phyloP scores from a whole-genome alignment of 805 yeast species.

The Wickerhamomyces chaumierensis region DNA sequence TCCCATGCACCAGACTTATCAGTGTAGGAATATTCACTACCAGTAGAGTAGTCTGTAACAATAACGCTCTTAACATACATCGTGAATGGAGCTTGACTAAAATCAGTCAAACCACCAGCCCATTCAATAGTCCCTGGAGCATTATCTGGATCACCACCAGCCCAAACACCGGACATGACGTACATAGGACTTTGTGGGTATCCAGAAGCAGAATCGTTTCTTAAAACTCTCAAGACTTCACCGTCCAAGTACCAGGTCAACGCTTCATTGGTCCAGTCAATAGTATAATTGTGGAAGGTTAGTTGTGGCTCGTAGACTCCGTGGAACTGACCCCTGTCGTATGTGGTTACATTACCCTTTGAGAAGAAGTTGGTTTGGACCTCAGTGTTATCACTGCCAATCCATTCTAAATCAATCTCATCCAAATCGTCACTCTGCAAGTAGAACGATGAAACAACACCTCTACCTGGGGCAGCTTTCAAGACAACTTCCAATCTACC shows the following conservation, averaged over 20 bases:
- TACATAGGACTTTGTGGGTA: conserved; percentile 91
- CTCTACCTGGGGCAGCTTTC: conserved; percentile 67
- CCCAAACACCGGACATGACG: conserved; percentile 62
- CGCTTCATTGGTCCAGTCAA: conserved; percentile 69
- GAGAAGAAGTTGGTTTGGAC: conserved; percentile 74
- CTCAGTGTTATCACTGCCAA: conserved; percentile 68
- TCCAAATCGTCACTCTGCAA: conserved; percentile 79
- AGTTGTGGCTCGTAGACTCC: conserved; percentile 43
- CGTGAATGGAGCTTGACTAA: conserved; percentile 51
- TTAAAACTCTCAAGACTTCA: conserved; percentile 48
- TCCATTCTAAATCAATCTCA: conserved; percentile 83
- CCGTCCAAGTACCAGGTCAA: conserved; percentile 72
- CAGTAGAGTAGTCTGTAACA: conserved; percentile 64
- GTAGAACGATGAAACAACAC: conserved; percentile 72
- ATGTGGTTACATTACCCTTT: conserved; percentile 67
- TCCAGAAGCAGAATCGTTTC: conserved; percentile 45
- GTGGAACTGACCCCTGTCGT: conserved; percentile 72
- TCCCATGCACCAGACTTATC: conserved; percentile 48
- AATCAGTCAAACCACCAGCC: conserved; percentile 74
- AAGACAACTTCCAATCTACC: conserved; percentile 69
- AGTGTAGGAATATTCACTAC: conserved; percentile 42
- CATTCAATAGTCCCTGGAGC: conserved; percentile 62
- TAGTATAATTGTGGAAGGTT: conserved; percentile 62
- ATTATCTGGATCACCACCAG: conserved; percentile 67
- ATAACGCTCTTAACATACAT: conserved; percentile 50